Conservation (phyloP, 169 alveolate species). For the Plasmodium billcollinsi region DNA sequence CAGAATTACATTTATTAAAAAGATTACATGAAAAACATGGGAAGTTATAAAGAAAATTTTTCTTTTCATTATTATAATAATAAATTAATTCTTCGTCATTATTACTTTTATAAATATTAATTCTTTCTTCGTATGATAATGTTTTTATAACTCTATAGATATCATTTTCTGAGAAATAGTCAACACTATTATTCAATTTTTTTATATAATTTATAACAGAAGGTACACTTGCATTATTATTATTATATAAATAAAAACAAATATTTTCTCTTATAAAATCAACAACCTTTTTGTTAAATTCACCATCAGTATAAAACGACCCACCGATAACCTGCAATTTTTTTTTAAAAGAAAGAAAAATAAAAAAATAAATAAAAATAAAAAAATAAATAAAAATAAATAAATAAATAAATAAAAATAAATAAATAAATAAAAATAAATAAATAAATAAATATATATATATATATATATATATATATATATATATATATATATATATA, state of each 20-base stretch:
- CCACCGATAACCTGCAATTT: constrained; percentile 90
- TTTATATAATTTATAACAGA: constrained; percentile 78
- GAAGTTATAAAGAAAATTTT: constrained; percentile 30
- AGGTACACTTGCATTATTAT: constrained; percentile 74
- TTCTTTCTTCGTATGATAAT: constrained; percentile 46
- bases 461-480: not conserved
- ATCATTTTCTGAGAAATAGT: constrained; percentile 64
- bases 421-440: not conserved
- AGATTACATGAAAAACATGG: constrained; percentile 76
- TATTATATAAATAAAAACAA: constrained; percentile 74
- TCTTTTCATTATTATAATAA: constrained; percentile 72
- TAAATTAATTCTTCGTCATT: constrained; percentile 57
- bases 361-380: not conserved
- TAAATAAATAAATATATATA: not conserved
- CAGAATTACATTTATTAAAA: constrained; percentile 74
- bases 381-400: not conserved
- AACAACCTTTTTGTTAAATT: constrained; percentile 91
- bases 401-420: not conserved
- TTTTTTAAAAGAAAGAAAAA: not conserved
- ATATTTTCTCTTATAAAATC: constrained; percentile 85
- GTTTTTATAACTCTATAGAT: constrained; percentile 74
- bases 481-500: not conserved
- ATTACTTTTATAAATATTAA: constrained; percentile 53
- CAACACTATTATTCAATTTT: constrained; percentile 56
- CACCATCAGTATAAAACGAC: constrained; percentile 93